Evolutionary conservation across 1,284 basidiomycete genomes (phyloP).

Genomic region (Rhodotorula sp.): DNA sequence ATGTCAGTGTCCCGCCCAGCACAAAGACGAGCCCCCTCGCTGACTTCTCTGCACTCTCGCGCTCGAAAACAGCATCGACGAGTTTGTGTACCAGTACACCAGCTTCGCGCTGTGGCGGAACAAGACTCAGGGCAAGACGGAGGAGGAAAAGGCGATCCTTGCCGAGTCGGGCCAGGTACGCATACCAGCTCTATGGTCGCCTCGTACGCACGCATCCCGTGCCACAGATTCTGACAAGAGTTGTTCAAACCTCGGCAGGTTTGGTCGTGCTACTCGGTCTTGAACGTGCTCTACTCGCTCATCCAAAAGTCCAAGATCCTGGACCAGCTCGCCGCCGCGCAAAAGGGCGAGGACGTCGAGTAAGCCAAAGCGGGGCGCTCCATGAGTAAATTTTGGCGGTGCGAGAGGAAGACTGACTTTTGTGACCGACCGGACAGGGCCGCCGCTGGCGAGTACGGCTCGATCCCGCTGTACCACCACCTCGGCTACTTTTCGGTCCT

Average conservation of each 20-base stretch:
- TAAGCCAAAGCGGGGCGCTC: constrained; percentile 52
- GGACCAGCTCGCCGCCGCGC: constrained; percentile 81
- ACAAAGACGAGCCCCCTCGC: neutral
- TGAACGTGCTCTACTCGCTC: constrained; percentile 95
- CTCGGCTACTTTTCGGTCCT: constrained; percentile 98
- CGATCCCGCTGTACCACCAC: constrained; percentile 84
- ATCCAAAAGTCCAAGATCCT: constrained; percentile 96
- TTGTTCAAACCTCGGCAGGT: constrained; percentile 54
- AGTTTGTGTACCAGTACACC: constrained; percentile 99
- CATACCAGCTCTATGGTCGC: constrained; percentile 10
- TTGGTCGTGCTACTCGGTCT: constrained; percentile 95
- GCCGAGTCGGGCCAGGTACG: constrained; percentile 49
- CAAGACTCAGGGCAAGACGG: constrained; percentile 77
- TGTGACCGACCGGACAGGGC: constrained; percentile 50
- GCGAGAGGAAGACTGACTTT: too few relatives aligned
- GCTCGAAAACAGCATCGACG: constrained; percentile 63
- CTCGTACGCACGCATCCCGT: neutral
- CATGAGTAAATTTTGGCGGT: too few relatives aligned
- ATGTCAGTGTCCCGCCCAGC: constrained; percentile 53
- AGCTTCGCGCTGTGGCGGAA: constrained; percentile 90
- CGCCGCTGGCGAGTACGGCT: constrained; percentile 87
- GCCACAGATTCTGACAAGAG: neutral
- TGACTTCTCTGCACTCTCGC: too few relatives aligned
- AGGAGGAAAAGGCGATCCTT: constrained; percentile 81
- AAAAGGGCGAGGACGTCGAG: constrained; percentile 81